These are phyloP conservation scores for Salix purpurea DNA, from an alignment of 345 rosid species.

Conservation along the genomic window DNA sequence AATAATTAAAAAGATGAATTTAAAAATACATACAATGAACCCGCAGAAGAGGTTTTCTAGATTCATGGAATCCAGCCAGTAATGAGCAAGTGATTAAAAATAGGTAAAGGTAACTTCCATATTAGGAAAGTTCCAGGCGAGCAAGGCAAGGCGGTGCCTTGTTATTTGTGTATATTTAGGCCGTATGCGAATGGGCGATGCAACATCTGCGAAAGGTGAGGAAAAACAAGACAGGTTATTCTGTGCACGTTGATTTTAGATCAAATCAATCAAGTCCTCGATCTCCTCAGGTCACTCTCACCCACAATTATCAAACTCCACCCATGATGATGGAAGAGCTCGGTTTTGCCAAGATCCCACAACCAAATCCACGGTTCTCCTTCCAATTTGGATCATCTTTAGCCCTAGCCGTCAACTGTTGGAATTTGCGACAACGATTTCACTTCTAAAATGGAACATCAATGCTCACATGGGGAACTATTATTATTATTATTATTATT, in stretches of 20 bases:
- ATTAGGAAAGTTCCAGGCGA: not conserved
- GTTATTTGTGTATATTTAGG: not conserved
- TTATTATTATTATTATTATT: no score
- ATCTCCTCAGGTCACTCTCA: not conserved
- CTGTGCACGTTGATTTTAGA: not conserved
- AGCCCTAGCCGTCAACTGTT: no score
- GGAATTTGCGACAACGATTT: not conserved
- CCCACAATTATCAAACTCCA: not conserved
- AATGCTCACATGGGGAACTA: no score
- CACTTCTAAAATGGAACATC: no score
- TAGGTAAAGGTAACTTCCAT: not conserved
- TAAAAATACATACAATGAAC: no score
- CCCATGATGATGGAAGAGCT: no score
- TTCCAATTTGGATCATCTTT: not conserved
- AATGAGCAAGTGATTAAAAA: not conserved
- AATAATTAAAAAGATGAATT: no score
- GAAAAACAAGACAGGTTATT: not conserved
- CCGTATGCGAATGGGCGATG: not conserved
- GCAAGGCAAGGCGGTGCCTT: constrained; percentile 6
- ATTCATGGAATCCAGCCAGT: not conserved
- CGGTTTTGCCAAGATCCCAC: not conserved
- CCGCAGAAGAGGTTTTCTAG: not conserved
- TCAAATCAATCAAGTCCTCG: not conserved
- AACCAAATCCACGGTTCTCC: not conserved
- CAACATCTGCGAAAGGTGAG: not conserved